Percentiles rank a stretch among this genome's conserved stretches.
phyloP scores from a whole-genome alignment of 75 land plant genomes.

The Adiantum capillusveneris region DNA sequence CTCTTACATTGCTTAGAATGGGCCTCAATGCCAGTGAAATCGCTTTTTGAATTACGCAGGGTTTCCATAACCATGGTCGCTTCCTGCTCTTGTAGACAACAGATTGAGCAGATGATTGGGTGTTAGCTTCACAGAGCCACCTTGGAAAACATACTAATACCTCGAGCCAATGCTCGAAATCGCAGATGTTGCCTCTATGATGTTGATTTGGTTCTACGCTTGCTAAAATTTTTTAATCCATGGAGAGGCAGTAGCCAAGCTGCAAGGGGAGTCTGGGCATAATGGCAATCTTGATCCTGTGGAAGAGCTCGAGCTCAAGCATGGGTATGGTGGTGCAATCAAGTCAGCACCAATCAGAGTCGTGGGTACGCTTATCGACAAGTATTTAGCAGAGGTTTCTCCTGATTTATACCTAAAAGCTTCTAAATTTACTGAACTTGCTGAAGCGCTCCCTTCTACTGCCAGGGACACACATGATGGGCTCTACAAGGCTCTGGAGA shows the following conservation, averaged over 20 bases:
- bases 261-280: slow-evolving; percentile 5
- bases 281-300: slow-evolving; percentile 4
- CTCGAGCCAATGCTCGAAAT: slow-evolving; percentile 36
- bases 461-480: slow-evolving; percentile 71
- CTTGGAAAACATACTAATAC: slow-evolving; percentile 72
- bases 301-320: not conserved
- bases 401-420: slow-evolving; percentile 72
- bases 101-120: slow-evolving; percentile 83
- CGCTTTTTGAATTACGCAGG: slow-evolving; percentile 57
- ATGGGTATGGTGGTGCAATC: slow-evolving; percentile 9
- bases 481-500: slow-evolving; percentile 67
- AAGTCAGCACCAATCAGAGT: slow-evolving; percentile 21
- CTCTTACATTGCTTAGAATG: slow-evolving; percentile 45
- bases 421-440: slow-evolving; percentile 50
- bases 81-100: slow-evolving; percentile 34
- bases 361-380: slow-evolving; percentile 58
- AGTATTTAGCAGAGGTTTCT: slow-evolving; percentile 76
- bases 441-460: slow-evolving; percentile 50
- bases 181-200: slow-evolving; percentile 48
- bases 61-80: slow-evolving; percentile 36
- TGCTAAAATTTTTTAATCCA: slow-evolving; percentile 40
- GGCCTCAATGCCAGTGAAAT: slow-evolving; percentile 44
- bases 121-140: slow-evolving; percentile 68
- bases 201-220: slow-evolving; percentile 65
- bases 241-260: not conserved